phyloP scores from a whole-genome alignment of 805 yeast species.

The Ogataea saltuana region DNA sequence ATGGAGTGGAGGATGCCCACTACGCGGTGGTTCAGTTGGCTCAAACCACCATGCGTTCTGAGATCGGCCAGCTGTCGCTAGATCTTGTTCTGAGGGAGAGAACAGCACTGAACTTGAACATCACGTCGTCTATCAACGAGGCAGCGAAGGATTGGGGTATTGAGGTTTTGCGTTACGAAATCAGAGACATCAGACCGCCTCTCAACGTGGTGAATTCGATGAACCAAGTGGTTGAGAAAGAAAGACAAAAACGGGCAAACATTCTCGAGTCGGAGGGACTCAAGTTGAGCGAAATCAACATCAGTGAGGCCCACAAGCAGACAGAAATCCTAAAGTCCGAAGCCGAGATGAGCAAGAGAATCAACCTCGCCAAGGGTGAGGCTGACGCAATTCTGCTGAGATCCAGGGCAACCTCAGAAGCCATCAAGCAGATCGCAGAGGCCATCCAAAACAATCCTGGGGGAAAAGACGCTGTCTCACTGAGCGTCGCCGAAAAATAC shows the following conservation, averaged over 20 bases:
- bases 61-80: slow-evolving; percentile 78
- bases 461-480: slow-evolving; percentile 72
- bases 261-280: slow-evolving; percentile 85
- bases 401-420: slow-evolving; percentile 74
- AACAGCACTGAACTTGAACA: slow-evolving; percentile 68
- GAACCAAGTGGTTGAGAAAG: slow-evolving; percentile 90
- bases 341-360: slow-evolving; percentile 59
- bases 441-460: slow-evolving; percentile 70
- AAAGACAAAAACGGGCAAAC: slow-evolving; percentile 83
- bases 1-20: slow-evolving; percentile 86
- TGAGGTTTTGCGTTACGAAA: slow-evolving; percentile 78
- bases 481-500: slow-evolving; percentile 82
- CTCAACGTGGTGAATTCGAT: slow-evolving; percentile 81
- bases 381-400: slow-evolving; percentile 65
- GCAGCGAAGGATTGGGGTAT: slow-evolving; percentile 89
- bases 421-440: slow-evolving; percentile 61
- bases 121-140: slow-evolving; percentile 77
- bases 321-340: slow-evolving; percentile 75
- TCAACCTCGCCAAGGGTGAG: slow-evolving; percentile 73
- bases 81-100: slow-evolving; percentile 80
- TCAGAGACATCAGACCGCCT: slow-evolving; percentile 88
- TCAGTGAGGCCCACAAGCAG: slow-evolving; percentile 79
- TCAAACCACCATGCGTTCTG: slow-evolving; percentile 88
- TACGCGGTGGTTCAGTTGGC: slow-evolving; percentile 85
- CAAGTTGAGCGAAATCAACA: slow-evolving; percentile 75